Base-by-base conservation (phyloP, 108 stramenopile genomes). In the Parmales sp. region DNA sequence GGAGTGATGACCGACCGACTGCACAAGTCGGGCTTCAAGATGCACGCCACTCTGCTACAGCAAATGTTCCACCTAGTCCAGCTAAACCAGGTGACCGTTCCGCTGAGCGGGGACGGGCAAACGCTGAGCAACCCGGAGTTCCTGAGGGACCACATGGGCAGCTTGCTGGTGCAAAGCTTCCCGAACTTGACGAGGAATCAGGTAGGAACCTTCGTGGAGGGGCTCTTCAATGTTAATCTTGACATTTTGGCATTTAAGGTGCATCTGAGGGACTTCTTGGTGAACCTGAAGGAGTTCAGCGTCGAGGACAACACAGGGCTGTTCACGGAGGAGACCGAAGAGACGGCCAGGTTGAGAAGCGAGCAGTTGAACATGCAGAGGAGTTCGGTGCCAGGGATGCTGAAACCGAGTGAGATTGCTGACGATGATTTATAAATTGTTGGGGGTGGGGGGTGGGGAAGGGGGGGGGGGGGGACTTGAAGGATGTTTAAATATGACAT, bases 1-100 rank as follows among this genome's bases (percentile, higher is more conserved):
- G 91, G 91, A 18, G 96, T 98, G 6, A 88, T 99, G 88, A 99
- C 98, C 16, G 98, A 99, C 72, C 83, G 96, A 13, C 82, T 98
- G 31, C 98, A 99, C 79, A 96, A 97, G 80, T 91, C 90, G 13
- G 95, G 95, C 13, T 96, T 99, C 81, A 92, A 90, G 80, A 93
- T 97, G 94, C 98, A 99, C 76, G 92, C 96, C 16, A 94, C 93
- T 22, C 83, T 99, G 11, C 82, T 99, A 43, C 89, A 91, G 63
- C 82, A 88, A 43, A 94, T 97, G 89, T 97, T 96, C 77, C 91
- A 95, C 66, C 71, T 97, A 23, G 90, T 96, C 16, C 88, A 96
- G 76, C 82, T 76, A 72, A 93, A 94, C 46, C 95, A 95, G 68
- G 94, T 98, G 1, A 90, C 89, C 7, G 92, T 92, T 4, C 95